Percentiles rank a stretch among this genome's conserved stretches.
These are phyloP conservation scores for Leucosporidium creatinivorum DNA, from an alignment of 768 basidiomycete species.

Conservation along the genomic window DNA sequence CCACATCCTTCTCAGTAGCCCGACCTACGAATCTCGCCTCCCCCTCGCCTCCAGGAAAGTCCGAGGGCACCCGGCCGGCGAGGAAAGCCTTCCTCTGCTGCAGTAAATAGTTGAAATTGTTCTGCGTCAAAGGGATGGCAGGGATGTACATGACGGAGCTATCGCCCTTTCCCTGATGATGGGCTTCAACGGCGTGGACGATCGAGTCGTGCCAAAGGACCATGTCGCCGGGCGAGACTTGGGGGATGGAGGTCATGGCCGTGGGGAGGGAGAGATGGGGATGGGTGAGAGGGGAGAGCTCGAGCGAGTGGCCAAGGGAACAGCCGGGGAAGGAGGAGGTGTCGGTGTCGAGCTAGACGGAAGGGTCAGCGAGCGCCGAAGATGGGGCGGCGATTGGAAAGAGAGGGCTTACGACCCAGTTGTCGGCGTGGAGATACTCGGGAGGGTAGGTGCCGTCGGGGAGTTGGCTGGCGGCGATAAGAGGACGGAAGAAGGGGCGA, in stretches of 20 bases:
- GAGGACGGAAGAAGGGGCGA: constrained; percentile 57
- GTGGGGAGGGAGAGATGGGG: constrained; percentile 55
- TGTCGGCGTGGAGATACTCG: constrained; percentile 45
- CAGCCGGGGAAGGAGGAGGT: constrained; percentile 53
- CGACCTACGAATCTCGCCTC: constrained; percentile 12
- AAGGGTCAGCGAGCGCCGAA: too few relatives aligned
- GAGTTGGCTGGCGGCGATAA: constrained; percentile 29
- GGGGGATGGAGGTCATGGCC: constrained; percentile 57
- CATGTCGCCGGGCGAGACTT: constrained; percentile 58
- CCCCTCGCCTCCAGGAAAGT: constrained; percentile 27
- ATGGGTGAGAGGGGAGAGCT: constrained; percentile 53
- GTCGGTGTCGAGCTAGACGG: constrained; percentile 47
- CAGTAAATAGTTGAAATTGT: constrained; percentile 15
- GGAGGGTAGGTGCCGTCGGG: constrained; percentile 10
- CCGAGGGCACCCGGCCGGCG: constrained; percentile 3
- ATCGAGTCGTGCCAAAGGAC: constrained; percentile 45
- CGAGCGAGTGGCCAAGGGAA: constrained; percentile 52
- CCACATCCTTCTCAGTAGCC: constrained; percentile 4
- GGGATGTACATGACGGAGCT: constrained; percentile 37
- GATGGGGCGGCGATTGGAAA: background rate
- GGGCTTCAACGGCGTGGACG: constrained; percentile 34
- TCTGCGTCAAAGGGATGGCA: constrained; percentile 20
- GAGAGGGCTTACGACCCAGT: constrained; percentile 46
- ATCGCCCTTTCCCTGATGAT: constrained; percentile 32
- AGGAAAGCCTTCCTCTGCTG: constrained; percentile 10